A percentile compares a stretch with the other conserved stretches of the same genome.
Conservation (phyloP, 768 basidiomycete species). For the Naganishia onofrii region DNA sequence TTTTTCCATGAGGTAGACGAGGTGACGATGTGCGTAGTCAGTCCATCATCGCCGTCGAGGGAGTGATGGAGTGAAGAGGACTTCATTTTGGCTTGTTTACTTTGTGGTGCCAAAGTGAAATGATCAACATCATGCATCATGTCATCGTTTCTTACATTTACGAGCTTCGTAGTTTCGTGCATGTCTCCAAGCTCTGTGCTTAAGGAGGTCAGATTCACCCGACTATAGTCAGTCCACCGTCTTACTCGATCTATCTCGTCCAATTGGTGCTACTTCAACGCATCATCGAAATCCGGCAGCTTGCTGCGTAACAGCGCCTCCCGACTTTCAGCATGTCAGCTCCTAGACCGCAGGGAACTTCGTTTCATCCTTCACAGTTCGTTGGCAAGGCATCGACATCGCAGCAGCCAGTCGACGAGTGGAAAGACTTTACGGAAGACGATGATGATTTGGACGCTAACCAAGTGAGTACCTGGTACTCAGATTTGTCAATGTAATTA, state of each 20-base stretch:
- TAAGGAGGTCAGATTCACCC: no score
- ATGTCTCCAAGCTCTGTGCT: no score
- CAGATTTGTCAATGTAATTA: no score
- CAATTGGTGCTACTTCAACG: no score
- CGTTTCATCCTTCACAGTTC: slow-evolving; percentile 20
- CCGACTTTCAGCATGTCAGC: not conserved
- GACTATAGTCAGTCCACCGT: no score
- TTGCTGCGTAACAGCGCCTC: no score
- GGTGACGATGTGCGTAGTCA: not conserved
- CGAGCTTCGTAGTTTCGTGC: no score
- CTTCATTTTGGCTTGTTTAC: not conserved
- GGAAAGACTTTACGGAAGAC: slow-evolving; percentile 23
- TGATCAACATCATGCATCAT: no score
- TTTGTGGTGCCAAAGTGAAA: not conserved
- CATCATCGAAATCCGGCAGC: no score
- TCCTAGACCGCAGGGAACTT: not conserved
- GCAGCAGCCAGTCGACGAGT: slow-evolving; percentile 9
- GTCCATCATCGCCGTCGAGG: not conserved
- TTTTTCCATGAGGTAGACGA: not conserved
- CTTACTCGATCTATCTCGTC: no score
- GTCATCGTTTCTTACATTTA: no score
- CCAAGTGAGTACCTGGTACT: not conserved
- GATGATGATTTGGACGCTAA: slow-evolving; percentile 24
- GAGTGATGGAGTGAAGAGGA: not conserved
- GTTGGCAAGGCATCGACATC: not conserved